Percentiles rank a stretch among this genome's conserved stretches.
Evolutionary conservation across 345 rosid genomes (phyloP).

Genomic region (Pistacia integerrima): DNA sequence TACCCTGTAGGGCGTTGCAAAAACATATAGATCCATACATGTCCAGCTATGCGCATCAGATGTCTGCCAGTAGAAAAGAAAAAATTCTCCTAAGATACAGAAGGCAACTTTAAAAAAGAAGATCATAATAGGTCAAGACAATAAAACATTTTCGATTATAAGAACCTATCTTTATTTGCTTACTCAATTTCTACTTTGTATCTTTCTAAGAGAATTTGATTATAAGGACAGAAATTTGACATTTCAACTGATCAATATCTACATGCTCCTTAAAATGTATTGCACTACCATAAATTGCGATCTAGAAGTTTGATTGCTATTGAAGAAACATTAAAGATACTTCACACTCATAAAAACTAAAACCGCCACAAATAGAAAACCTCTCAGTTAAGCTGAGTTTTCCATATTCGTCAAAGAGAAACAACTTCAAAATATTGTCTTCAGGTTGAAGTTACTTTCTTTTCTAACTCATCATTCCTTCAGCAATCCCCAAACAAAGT

Average conservation of each 20-base stretch:
- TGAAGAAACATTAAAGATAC: background rate
- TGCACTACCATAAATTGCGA: no score
- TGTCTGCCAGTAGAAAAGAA: conserved; percentile 50
- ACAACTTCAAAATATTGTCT: background rate
- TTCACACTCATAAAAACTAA: background rate
- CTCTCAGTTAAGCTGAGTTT: background rate
- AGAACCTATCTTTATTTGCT: background rate
- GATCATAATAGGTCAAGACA: background rate
- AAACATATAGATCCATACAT: conserved; percentile 95
- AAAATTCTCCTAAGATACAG: background rate
- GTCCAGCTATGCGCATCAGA: conserved; percentile 91
- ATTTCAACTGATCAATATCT: background rate
- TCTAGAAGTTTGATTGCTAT: background rate
- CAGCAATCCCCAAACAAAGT: background rate
- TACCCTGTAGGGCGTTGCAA: conserved; percentile 93
- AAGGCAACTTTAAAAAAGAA: background rate
- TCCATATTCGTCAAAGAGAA: background rate
- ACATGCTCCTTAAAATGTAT: background rate
- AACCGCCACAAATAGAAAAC: background rate
- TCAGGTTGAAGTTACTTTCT: background rate
- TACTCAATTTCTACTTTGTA: background rate
- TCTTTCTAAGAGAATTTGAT: background rate
- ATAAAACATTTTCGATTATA: background rate
- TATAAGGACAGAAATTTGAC: background rate
- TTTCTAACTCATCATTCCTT: background rate